Conservation (phyloP, 768 basidiomycete species). For the Suillus brevipes region DNA sequence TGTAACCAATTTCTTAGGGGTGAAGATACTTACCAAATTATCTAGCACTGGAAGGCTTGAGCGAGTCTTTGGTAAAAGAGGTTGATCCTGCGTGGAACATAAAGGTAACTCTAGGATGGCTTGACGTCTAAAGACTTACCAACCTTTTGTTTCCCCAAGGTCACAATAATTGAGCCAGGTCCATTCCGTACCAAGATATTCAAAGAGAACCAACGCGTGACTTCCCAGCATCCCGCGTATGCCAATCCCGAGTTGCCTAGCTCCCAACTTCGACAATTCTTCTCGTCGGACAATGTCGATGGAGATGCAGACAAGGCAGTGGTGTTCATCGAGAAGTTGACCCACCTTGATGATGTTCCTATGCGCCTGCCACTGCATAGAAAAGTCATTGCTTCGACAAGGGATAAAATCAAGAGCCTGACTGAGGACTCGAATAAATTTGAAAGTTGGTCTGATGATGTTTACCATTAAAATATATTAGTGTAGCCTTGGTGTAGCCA, state of each 20-base stretch:
- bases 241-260: slow-evolving; percentile 4
- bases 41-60: slow-evolving; percentile 35
- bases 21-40: background rate
- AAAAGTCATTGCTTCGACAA: background rate
- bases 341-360: slow-evolving; percentile 11
- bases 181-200: slow-evolving; percentile 15
- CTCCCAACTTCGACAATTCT: slow-evolving; percentile 4
- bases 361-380: slow-evolving; percentile 13
- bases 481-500: background rate
- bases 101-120: slow-evolving; percentile 26
- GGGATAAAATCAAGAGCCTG: slow-evolving; percentile 6
- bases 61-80: slow-evolving; percentile 35
- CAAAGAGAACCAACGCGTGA: background rate
- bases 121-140: background rate
- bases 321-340: slow-evolving; percentile 9
- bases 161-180: slow-evolving; percentile 14
- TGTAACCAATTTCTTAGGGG: background rate
- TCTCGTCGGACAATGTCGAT: slow-evolving; percentile 1
- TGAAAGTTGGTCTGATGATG: slow-evolving; percentile 11
- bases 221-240: slow-evolving; percentile 11
- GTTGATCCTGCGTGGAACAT: slow-evolving; percentile 45
- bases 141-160: background rate
- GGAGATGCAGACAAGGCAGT: slow-evolving; percentile 13
- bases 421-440: slow-evolving; percentile 4
- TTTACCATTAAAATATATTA: slow-evolving; percentile 7